Conservation (phyloP, 73 alveolate species). For the Paramecium pentaurelia region DNA sequence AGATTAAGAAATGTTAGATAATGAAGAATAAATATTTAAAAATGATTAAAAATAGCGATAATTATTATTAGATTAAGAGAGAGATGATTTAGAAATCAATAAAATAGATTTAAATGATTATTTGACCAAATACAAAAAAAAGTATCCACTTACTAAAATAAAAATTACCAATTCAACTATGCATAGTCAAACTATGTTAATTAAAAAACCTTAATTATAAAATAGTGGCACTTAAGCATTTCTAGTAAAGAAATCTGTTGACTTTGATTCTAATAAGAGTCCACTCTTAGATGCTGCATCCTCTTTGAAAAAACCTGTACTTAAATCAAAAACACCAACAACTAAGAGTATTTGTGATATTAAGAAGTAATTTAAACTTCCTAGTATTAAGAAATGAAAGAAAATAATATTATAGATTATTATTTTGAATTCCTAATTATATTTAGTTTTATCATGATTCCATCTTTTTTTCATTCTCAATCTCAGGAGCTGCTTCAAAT, state of each 20-base stretch:
- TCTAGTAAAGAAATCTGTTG: not conserved
- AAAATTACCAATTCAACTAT: not conserved
- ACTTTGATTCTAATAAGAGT: not conserved
- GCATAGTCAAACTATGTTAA: not conserved
- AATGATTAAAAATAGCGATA: not conserved
- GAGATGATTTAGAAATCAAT: not conserved
- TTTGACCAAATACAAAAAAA: not conserved
- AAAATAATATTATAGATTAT: not conserved
- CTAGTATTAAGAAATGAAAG: conserved; percentile 21
- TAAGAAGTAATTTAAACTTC: not conserved
- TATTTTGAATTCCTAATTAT: not conserved
- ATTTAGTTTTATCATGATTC: not conserved
- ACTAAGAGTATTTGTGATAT: not conserved
- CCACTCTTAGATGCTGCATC: not conserved
- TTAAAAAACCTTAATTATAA: not conserved
- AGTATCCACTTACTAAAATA: not conserved
- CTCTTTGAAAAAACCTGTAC: not conserved
- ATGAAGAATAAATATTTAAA: not conserved
- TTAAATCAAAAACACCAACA: not conserved
- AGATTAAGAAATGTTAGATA: not conserved
- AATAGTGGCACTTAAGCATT: not conserved
- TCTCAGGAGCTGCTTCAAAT: conserved; percentile 40
- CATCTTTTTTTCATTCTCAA: not conserved
- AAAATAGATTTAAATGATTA: conserved; percentile 28
- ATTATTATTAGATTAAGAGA: not conserved